Evolutionary conservation across 1,139 yeast genomes (phyloP).

Genomic region (Saccharomycopsis crataegensis): DNA sequence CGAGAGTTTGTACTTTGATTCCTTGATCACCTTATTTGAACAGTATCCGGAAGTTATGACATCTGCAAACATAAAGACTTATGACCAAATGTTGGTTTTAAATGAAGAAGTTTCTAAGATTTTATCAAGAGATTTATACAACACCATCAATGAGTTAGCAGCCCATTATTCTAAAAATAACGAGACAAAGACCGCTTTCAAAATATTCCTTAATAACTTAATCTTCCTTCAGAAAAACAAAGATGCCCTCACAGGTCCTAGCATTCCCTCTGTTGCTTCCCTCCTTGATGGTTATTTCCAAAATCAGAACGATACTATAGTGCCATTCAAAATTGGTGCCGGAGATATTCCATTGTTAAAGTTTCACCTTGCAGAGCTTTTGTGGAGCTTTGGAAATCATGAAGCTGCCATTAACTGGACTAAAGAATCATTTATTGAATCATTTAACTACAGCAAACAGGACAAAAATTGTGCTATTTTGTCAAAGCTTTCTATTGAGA

Average conservation of each 20-base stretch:
- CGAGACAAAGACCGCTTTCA: slow-evolving; percentile 4
- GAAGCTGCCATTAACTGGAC: slow-evolving; percentile 57
- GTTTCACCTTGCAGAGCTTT: slow-evolving; percentile 56
- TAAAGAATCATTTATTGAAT: slow-evolving; percentile 40
- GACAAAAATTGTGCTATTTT: slow-evolving; percentile 35
- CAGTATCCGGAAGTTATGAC: neutral
- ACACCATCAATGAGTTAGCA: slow-evolving; percentile 15
- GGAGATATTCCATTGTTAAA: slow-evolving; percentile 35
- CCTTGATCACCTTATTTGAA: slow-evolving; percentile 7
- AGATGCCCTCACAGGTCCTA: neutral
- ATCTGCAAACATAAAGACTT: neutral
- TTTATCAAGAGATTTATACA: slow-evolving; percentile 13
- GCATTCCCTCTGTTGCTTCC: slow-evolving; percentile 2
- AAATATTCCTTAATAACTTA: slow-evolving; percentile 15
- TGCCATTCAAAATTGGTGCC: slow-evolving; percentile 1
- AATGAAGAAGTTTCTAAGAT: neutral
- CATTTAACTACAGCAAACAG: slow-evolving; percentile 28
- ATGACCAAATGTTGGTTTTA: slow-evolving; percentile 1
- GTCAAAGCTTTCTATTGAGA: slow-evolving; percentile 32
- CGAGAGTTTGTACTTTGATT: neutral
- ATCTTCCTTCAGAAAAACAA: slow-evolving; percentile 9
- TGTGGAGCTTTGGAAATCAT: slow-evolving; percentile 52
- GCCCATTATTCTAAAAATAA: slow-evolving; percentile 11
- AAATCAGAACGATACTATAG: slow-evolving; percentile 1
- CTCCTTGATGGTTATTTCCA: slow-evolving; percentile 8